phyloP scores from a whole-genome alignment of 2,329 filamentous ascomycete species.

The Fusarium brevicatenulatum region DNA sequence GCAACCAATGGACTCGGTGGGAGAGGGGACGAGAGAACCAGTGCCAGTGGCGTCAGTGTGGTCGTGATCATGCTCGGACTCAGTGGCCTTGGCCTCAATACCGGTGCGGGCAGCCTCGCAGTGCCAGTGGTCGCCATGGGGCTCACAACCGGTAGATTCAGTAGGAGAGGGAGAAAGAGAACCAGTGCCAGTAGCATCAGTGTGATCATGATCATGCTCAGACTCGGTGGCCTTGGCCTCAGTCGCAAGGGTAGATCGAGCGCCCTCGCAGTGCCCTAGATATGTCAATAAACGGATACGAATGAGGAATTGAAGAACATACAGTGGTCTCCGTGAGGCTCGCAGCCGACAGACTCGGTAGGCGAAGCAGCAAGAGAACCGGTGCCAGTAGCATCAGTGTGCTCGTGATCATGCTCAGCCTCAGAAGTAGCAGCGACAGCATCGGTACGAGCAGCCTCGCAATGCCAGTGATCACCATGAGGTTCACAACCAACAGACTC shows the following conservation, averaged over 20 bases:
- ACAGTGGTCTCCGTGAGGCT: conserved; percentile 40
- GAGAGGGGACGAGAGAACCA: conserved; percentile 15
- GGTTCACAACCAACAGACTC: conserved; percentile 41
- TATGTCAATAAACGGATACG: not conserved
- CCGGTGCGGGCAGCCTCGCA: conserved; percentile 38
- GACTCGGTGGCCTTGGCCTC: conserved; percentile 10
- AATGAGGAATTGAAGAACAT: not conserved
- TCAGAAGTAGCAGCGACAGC: not conserved
- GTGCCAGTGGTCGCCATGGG: conserved; percentile 42
- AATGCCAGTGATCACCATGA: conserved; percentile 42
- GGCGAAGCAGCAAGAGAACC: conserved; percentile 21
- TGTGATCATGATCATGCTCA: conserved; percentile 2
- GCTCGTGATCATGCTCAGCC: not conserved
- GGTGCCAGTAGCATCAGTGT: conserved; percentile 1
- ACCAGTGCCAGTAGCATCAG: not conserved
- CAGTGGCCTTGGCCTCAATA: conserved; percentile 17
- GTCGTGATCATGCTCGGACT: conserved; percentile 11
- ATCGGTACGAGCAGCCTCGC: conserved; percentile 35
- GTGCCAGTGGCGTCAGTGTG: not conserved
- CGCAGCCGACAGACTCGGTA: conserved; percentile 38
- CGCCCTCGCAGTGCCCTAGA: conserved; percentile 37
- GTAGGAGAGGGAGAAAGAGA: conserved; percentile 34
- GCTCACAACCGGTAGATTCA: conserved; percentile 37
- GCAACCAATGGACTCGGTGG: conserved; percentile 40
- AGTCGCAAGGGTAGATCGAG: conserved; percentile 16